A percentile compares a stretch with the other conserved stretches of the same genome.
phyloP scores from a whole-genome alignment of 176 grass and related monocot genomes.

The Eremochloa ophiuroides region DNA sequence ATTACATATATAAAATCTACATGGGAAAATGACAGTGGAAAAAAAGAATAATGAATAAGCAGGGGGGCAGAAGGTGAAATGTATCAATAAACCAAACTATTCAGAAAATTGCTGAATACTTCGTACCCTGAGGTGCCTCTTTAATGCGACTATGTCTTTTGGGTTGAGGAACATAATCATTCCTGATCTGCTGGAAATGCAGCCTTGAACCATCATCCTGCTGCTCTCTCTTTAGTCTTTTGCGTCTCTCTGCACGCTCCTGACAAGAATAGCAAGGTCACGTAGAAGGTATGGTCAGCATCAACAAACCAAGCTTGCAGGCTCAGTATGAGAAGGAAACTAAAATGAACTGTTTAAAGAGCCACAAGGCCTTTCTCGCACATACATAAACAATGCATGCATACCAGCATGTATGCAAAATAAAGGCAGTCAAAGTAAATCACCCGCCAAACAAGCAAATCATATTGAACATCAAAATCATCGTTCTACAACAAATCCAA shows the following conservation, averaged over 20 bases:
- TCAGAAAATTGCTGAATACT: background rate
- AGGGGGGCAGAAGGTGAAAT: background rate
- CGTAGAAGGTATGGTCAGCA: background rate
- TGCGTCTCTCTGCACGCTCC: conserved; percentile 87
- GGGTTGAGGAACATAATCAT: conserved; percentile 54
- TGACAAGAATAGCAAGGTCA: conserved; percentile 24
- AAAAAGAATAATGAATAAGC: background rate
- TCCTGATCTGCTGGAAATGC: conserved; percentile 43
- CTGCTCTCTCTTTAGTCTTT: conserved; percentile 54
- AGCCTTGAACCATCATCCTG: conserved; percentile 54
- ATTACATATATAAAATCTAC: background rate
- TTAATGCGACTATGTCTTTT: conserved; percentile 59
- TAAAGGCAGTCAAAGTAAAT: background rate
- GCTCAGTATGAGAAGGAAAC: background rate
- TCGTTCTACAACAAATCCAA: background rate
- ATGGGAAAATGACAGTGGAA: background rate
- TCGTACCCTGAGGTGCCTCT: conserved; percentile 75
- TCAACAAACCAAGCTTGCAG: background rate
- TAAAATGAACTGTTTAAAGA: background rate
- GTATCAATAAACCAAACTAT: background rate
- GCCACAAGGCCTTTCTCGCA: background rate
- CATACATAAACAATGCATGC: background rate
- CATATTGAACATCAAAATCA: background rate
- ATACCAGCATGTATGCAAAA: background rate
- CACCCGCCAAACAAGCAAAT: background rate